phyloP scores from a whole-genome alignment of 129 eudicot species.

The Heracleum sosnowskyi region DNA sequence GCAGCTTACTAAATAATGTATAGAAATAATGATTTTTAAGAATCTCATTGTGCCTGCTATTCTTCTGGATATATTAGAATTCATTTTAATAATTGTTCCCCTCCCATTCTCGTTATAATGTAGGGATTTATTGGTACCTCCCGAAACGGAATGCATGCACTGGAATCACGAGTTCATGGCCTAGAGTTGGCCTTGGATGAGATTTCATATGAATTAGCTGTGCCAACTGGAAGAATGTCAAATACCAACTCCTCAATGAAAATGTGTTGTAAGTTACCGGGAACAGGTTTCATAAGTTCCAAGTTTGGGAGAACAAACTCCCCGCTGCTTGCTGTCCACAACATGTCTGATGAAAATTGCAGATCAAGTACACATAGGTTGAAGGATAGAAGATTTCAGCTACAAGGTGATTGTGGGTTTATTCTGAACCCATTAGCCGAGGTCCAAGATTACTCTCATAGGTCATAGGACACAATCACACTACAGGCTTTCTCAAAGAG shows the following conservation, averaged over 20 bases:
- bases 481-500: conserved; percentile 30
- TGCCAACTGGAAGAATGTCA: conserved; percentile 72
- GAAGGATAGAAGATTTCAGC: conserved; percentile 19
- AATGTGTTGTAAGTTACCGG: conserved; percentile 72
- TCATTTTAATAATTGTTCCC: background rate
- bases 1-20: background rate
- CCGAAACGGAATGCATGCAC: conserved; percentile 57
- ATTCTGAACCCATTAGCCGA: conserved; percentile 48
- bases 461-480: background rate
- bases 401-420: conserved; percentile 33
- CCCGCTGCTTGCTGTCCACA: conserved; percentile 10
- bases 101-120: conserved; percentile 8
- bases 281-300: conserved; percentile 44
- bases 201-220: conserved; percentile 78
- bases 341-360: conserved; percentile 7
- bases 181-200: conserved; percentile 78
- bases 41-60: background rate
- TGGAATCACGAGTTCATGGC: conserved; percentile 88
- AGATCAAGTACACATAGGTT: conserved; percentile 1
- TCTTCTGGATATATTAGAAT: background rate
- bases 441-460: conserved; percentile 13
- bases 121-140: conserved; percentile 83
- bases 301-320: conserved; percentile 36
- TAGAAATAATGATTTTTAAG: background rate
- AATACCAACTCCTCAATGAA: conserved; percentile 27